These are phyloP conservation scores for Pythium brassicae DNA, from an alignment of 352 stramenopile genomes.

Conservation along the genomic window DNA sequence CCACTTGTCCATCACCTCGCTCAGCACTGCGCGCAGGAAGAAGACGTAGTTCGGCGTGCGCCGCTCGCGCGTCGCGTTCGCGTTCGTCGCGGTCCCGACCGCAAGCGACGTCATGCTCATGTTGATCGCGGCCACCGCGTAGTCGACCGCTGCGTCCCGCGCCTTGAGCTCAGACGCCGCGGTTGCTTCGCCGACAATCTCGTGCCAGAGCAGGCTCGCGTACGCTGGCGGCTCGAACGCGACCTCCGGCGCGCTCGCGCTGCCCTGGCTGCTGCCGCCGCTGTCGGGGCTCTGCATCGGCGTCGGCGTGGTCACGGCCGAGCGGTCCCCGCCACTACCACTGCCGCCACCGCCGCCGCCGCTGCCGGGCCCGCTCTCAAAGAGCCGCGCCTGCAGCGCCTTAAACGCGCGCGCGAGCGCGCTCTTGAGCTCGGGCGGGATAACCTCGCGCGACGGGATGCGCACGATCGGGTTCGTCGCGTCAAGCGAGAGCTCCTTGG, in stretches of 20 bases:
- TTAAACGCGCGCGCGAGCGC: conserved; percentile 73
- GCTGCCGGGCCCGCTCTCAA: too few relatives aligned
- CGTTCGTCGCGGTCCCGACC: conserved; percentile 54
- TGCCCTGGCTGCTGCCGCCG: conserved; percentile 31
- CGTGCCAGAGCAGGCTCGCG: conserved; percentile 60
- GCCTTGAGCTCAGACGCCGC: conserved; percentile 50
- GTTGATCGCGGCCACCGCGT: conserved; percentile 67
- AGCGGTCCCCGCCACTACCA: conserved; percentile 31
- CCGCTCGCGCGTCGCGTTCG: conserved; percentile 71
- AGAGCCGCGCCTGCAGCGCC: conserved; percentile 59
- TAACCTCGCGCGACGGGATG: conserved; percentile 68
- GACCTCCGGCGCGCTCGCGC: conserved; percentile 17
- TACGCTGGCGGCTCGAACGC: conserved; percentile 52
- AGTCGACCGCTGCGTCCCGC: conserved; percentile 69
- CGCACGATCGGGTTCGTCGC: conserved; percentile 69
- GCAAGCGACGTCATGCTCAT: conserved; percentile 75
- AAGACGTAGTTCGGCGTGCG: conserved; percentile 84
- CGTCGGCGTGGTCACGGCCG: conserved; percentile 32
- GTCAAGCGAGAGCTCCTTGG: conserved; percentile 71
- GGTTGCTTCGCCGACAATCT: conserved; percentile 59
- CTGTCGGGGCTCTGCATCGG: conserved; percentile 64
- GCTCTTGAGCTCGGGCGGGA: conserved; percentile 68
- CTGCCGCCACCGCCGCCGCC: too few relatives aligned
- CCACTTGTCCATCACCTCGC: conserved; percentile 88
- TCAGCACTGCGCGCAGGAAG: conserved; percentile 77